Evolutionary conservation across 2,329 filamentous ascomycete species (phyloP).

Genomic region (Myotisia sp.): DNA sequence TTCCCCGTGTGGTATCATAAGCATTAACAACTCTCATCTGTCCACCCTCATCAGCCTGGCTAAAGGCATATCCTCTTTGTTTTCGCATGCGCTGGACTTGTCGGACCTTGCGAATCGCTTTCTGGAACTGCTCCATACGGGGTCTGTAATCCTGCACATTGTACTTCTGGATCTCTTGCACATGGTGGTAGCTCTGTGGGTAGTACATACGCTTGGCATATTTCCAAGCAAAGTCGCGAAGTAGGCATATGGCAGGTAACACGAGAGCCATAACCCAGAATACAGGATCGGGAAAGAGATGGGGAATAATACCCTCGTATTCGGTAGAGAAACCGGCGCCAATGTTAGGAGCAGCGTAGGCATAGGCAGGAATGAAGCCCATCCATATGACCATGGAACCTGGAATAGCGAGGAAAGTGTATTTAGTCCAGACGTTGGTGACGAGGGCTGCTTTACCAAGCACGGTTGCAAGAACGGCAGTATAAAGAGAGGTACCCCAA

Average conservation of each 20-base stretch:
- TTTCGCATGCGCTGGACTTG: conserved; percentile 99
- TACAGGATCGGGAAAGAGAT: conserved; percentile 62
- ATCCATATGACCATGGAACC: conserved; percentile 88
- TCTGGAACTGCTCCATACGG: conserved; percentile 99
- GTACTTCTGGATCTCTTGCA: conserved; percentile 99
- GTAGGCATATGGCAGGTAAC: conserved; percentile 64
- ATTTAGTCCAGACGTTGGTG: conserved; percentile 98
- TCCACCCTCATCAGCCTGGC: conserved; percentile 78
- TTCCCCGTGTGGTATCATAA: conserved; percentile 87
- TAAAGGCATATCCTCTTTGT: conserved; percentile 95
- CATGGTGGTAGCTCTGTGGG: conserved; percentile 90
- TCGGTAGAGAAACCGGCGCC: conserved; percentile 63
- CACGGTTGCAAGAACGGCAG: conserved; percentile 80
- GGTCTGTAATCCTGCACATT: conserved; percentile 98
- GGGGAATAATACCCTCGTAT: conserved; percentile 69
- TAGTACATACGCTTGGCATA: conserved; percentile 95
- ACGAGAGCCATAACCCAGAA: conserved; percentile 87
- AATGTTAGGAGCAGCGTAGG: conserved; percentile 67
- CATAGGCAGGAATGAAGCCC: conserved; percentile 77
- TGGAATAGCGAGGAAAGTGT: conserved; percentile 86
- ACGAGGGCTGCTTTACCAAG: conserved; percentile 88
- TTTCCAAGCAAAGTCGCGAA: conserved; percentile 91
- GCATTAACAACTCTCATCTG: conserved; percentile 91
- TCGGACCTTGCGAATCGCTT: conserved; percentile 93
- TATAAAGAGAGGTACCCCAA: conserved; percentile 92